Percentiles rank a stretch among this genome's conserved stretches.
Conservation (phyloP, 2,329 filamentous ascomycete species). For the Onygenales sp. region DNA sequence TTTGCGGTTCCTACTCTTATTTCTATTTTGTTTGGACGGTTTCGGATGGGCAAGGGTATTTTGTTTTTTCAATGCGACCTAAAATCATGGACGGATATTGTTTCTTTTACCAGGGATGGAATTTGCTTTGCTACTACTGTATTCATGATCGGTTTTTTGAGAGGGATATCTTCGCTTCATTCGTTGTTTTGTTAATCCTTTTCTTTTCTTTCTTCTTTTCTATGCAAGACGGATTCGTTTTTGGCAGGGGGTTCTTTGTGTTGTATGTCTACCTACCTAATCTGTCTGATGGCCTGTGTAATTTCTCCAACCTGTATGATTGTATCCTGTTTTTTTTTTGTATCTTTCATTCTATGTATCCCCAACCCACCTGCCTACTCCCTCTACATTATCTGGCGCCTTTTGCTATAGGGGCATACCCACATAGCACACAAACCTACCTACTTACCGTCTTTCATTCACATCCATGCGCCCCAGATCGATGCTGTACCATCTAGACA, state of each 20-base stretch:
- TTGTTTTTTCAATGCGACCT: neutral
- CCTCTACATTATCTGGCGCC: too few relatives aligned
- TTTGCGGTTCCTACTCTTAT: neutral
- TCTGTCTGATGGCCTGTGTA: neutral
- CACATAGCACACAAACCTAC: too few relatives aligned
- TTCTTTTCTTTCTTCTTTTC: neutral
- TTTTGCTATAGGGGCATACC: too few relatives aligned
- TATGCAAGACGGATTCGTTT: neutral
- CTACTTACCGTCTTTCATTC: too few relatives aligned
- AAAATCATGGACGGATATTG: neutral
- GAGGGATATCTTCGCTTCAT: neutral
- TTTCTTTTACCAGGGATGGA: neutral
- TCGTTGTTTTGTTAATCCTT: neutral
- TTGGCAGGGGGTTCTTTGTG: neutral
- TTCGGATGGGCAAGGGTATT: neutral
- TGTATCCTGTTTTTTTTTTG: neutral
- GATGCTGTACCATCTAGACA: too few relatives aligned
- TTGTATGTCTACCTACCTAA: neutral
- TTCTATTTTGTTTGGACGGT: neutral
- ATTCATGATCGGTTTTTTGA: neutral
- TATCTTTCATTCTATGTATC: neutral
- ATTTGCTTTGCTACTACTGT: neutral
- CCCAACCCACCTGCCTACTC: too few relatives aligned
- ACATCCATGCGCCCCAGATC: too few relatives aligned
- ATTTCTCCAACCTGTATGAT: neutral